Percentiles rank a stretch among this genome's conserved stretches.
These are phyloP conservation scores for Phalaenopsis hybrid DNA, from an alignment of 116 monocot species.

Conservation along the genomic window DNA sequence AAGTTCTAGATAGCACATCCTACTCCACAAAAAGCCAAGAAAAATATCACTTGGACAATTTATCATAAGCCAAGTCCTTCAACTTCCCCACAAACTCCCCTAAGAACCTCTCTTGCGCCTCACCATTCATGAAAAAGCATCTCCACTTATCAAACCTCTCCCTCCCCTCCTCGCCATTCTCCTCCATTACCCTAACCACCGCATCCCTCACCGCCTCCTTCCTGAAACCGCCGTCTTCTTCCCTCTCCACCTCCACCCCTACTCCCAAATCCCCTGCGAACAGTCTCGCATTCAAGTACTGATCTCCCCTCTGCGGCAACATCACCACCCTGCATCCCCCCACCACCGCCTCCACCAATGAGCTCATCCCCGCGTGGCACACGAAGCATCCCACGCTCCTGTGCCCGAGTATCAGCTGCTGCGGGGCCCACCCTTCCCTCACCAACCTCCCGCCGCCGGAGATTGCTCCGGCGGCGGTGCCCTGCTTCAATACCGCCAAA, in stretches of 20 bases:
- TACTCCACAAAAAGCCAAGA: too few relatives aligned
- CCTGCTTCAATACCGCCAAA: conserved; percentile 44
- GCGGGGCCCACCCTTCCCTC: conserved; percentile 47
- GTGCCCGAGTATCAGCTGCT: conserved; percentile 50
- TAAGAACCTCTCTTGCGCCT: conserved; percentile 26
- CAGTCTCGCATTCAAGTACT: conserved; percentile 38
- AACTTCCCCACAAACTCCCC: conserved; percentile 29
- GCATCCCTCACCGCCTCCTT: conserved; percentile 32
- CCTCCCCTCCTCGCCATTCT: background rate
- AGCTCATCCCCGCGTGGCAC: conserved; percentile 52
- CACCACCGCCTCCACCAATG: conserved; percentile 41
- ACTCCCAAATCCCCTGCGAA: conserved; percentile 36
- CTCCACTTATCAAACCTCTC: conserved; percentile 26
- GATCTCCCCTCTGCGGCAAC: conserved; percentile 47
- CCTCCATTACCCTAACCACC: conserved; percentile 22
- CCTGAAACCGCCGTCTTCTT: conserved; percentile 27
- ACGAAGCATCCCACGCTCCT: conserved; percentile 43
- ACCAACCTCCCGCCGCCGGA: conserved; percentile 14
- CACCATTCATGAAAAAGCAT: conserved; percentile 33
- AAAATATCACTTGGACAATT: background rate
- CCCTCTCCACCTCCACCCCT: conserved; percentile 45
- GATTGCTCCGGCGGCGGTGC: background rate
- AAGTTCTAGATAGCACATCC: too few relatives aligned
- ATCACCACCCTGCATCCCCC: conserved; percentile 36
- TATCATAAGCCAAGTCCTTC: conserved; percentile 14